Conservation (phyloP, 73 alveolate genomes). For the Vitrella brassicaformis region DNA sequence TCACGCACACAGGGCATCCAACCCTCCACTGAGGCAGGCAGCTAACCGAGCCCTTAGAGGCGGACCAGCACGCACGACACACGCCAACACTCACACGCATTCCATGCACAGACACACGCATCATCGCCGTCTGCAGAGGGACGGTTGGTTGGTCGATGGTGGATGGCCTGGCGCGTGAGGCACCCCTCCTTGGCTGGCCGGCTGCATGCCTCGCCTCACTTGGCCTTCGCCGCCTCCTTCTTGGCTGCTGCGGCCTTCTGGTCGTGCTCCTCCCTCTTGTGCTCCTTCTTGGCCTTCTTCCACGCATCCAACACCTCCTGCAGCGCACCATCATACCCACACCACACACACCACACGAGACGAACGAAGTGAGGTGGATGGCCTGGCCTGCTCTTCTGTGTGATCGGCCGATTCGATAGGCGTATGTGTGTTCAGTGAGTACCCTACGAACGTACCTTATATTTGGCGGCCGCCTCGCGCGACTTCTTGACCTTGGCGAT, state of each 20-base stretch:
- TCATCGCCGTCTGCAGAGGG: no score
- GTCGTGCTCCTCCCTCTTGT: neutral
- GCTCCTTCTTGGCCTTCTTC: neutral
- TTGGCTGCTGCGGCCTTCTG: neutral
- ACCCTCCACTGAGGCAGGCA: no score
- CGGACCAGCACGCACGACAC: no score
- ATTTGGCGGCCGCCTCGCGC: neutral
- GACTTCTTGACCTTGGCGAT: neutral
- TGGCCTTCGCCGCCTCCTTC: neutral
- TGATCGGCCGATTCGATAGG: neutral
- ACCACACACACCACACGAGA: neutral
- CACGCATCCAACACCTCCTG: neutral
- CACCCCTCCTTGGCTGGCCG: no score
- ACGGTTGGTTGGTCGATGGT: no score
- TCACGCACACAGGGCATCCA: no score
- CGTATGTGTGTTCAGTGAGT: neutral
- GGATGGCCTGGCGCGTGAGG: no score
- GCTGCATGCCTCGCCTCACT: no score
- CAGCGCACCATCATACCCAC: neutral
- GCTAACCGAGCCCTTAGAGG: no score
- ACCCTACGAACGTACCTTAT: neutral
- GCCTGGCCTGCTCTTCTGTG: neutral
- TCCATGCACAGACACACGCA: no score
- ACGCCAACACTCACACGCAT: no score
- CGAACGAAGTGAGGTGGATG: neutral